Conservation (phyloP, 768 basidiomycete genomes). For the Leccinum incarnatum region DNA sequence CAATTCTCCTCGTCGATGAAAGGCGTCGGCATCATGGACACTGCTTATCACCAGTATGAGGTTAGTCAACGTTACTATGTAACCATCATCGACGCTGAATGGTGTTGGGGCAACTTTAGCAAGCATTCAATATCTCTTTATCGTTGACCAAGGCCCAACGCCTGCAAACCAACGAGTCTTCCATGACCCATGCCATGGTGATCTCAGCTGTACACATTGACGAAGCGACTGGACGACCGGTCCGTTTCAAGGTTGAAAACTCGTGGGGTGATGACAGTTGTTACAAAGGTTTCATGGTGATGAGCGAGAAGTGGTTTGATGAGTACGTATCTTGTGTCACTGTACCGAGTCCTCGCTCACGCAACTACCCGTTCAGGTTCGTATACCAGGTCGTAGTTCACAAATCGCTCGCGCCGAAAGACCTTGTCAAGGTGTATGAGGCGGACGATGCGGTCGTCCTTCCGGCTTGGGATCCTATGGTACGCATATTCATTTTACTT, state of each 20-base stretch:
- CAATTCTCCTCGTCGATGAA: slow-evolving; percentile 65
- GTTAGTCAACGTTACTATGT: slow-evolving; percentile 30
- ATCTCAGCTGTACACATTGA: slow-evolving; percentile 92
- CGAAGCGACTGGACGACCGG: slow-evolving; percentile 56
- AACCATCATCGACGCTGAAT: slow-evolving; percentile 1
- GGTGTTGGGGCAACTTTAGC: slow-evolving; percentile 36
- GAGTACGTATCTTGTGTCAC: slow-evolving; percentile 50
- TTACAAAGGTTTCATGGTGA: slow-evolving; percentile 86
- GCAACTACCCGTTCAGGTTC: slow-evolving; percentile 45
- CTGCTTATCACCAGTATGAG: slow-evolving; percentile 78
- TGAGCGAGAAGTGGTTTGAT: slow-evolving; percentile 92
- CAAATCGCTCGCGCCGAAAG: slow-evolving; percentile 71
- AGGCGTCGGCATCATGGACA: slow-evolving; percentile 80
- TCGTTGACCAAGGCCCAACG: slow-evolving; percentile 84
- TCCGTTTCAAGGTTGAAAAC: slow-evolving; percentile 98
- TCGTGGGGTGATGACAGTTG: slow-evolving; percentile 82
- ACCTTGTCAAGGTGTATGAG: slow-evolving; percentile 81
- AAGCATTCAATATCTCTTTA: slow-evolving; percentile 79
- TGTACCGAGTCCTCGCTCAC: slow-evolving; percentile 1
- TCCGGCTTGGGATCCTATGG: slow-evolving; percentile 77
- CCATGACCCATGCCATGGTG: slow-evolving; percentile 91
- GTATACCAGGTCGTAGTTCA: slow-evolving; percentile 94
- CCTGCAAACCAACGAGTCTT: slow-evolving; percentile 74
- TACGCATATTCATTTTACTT: slow-evolving; percentile 2
- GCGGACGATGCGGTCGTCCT: slow-evolving; percentile 60